Evolutionary conservation across 1,139 yeast species (phyloP).

Genomic region (Suhomyces wounanorum): DNA sequence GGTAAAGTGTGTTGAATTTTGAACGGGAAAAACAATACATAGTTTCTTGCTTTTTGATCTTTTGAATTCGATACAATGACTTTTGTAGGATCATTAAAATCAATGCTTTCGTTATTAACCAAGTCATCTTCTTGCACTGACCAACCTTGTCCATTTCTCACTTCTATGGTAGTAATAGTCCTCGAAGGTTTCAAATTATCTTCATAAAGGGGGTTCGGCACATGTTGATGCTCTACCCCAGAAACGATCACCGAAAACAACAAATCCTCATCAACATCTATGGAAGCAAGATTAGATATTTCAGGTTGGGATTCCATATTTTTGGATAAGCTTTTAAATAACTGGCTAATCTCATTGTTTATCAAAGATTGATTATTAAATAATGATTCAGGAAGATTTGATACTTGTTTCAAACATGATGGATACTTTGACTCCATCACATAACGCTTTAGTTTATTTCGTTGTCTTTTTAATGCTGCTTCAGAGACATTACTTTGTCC

Average conservation of each 20-base stretch:
- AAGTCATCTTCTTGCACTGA: conserved; percentile 34
- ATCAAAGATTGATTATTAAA: conserved; percentile 40
- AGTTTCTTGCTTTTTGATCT: conserved; percentile 20
- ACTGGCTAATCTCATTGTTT: conserved; percentile 33
- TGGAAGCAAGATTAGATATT: conserved; percentile 25
- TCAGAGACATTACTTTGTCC: conserved; percentile 29
- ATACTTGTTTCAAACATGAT: conserved; percentile 35
- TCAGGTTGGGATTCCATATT: conserved; percentile 25
- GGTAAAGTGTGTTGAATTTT: conserved; percentile 47
- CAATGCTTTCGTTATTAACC: conserved; percentile 29
- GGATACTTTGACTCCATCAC: conserved; percentile 44
- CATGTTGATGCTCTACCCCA: conserved; percentile 26
- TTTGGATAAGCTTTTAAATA: conserved; percentile 24
- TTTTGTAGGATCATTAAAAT: conserved; percentile 49
- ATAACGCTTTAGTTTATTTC: conserved; percentile 32
- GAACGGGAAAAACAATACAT: conserved; percentile 41
- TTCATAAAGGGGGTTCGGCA: conserved; percentile 7
- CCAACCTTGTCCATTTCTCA: conserved; percentile 50
- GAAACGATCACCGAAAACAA: conserved; percentile 40
- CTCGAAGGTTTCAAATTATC: conserved; percentile 8
- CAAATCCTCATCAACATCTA: conserved; percentile 44
- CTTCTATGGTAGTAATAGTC: conserved; percentile 34
- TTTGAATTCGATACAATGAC: conserved; percentile 36
- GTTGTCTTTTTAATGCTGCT: conserved; percentile 37
- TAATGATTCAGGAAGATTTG: conserved; percentile 39